phyloP scores from a whole-genome alignment of 2,329 filamentous ascomycete species.

The Epichloe hybrida region DNA sequence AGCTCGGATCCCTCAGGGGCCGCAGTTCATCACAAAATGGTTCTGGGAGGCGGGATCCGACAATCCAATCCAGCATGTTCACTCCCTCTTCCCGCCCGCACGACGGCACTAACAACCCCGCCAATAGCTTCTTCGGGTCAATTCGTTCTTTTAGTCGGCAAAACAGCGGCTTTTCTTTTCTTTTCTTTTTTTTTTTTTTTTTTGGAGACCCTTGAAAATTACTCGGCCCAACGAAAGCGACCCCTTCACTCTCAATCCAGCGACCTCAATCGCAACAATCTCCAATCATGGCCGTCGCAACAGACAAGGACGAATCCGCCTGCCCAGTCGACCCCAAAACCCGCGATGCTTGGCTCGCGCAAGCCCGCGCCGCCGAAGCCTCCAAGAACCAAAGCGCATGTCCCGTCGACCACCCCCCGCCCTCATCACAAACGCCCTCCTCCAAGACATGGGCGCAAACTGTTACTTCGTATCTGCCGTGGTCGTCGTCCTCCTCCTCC shows the following conservation, averaged over 20 bases:
- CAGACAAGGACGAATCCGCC: slow-evolving; percentile 19
- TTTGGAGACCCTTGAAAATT: too few species aligned
- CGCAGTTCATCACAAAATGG: too few species aligned
- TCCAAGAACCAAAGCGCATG: slow-evolving; percentile 16
- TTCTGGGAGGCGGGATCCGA: too few species aligned
- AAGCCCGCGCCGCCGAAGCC: slow-evolving; percentile 27
- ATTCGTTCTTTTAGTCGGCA: too few species aligned
- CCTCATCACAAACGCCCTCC: slow-evolving; percentile 9
- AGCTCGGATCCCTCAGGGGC: neutral
- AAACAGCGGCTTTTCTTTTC: too few species aligned
- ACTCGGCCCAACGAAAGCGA: too few species aligned
- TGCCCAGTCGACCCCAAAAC: slow-evolving; percentile 90
- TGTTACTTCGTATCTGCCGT: slow-evolving; percentile 28
- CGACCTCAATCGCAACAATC: neutral
- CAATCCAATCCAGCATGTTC: too few species aligned
- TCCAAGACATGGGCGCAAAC: slow-evolving; percentile 30
- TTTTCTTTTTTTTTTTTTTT: too few species aligned
- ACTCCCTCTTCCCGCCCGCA: too few species aligned
- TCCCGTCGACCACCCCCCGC: slow-evolving; percentile 21
- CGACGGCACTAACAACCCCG: too few species aligned
- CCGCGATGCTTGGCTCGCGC: slow-evolving; percentile 72
- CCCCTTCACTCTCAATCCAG: neutral
- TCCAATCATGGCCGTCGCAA: slow-evolving; percentile 1
- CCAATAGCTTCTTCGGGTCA: too few species aligned
- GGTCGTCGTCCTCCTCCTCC: slow-evolving; percentile 19